Base-by-base conservation (phyloP, 2,329 filamentous ascomycete genomes). In the Tricladium varicosporioides region DNA sequence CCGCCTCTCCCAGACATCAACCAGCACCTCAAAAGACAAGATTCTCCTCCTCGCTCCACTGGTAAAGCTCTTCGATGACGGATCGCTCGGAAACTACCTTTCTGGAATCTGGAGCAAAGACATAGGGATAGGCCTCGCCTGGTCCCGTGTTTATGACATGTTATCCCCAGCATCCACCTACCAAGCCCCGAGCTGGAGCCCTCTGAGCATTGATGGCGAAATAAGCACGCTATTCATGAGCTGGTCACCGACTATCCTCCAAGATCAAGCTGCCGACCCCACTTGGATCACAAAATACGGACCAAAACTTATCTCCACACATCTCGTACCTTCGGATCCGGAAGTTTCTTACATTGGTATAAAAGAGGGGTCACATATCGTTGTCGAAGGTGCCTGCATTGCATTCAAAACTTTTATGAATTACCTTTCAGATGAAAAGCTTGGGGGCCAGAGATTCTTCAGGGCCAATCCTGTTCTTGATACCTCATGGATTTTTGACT, bases 41-140 rank as follows among this genome's bases (percentile, higher is more conserved):
- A 57, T 70, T 18, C 51, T 57, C 4, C 68, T 66, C 8, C 42
- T 69, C 40, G 61, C 64, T 5, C 61, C 63, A n/a, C 40, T 70
- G 13, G 65, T 64, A 2, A 54, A 53, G 7, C 51, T 54, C n/a
- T 10, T 58, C 16, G 40, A 54, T 19, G 19, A 42, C 13, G 47
- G 51, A 22, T 40, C 8, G 13, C 19, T 58, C 5, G 56, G 56
- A 16, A 18, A 56, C 8, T 60, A 60, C 27, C 13, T 57, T 10
- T 36, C 53, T 1, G 58, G 58, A 13, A 14, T 60, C 15, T 60
- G 54, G 54, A 54, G 42, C 36, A 48, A 47, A 13, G 10, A 54
- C 27, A 33, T 57, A 7, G 18, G 16, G 2, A 8, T 51, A 2
- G 50, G 54, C 5, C 45, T 60, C 2, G 36, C 53, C 15, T 60